Evolutionary conservation across 805 yeast species (phyloP).

Genomic region (Hanseniaspora clermontiae): DNA sequence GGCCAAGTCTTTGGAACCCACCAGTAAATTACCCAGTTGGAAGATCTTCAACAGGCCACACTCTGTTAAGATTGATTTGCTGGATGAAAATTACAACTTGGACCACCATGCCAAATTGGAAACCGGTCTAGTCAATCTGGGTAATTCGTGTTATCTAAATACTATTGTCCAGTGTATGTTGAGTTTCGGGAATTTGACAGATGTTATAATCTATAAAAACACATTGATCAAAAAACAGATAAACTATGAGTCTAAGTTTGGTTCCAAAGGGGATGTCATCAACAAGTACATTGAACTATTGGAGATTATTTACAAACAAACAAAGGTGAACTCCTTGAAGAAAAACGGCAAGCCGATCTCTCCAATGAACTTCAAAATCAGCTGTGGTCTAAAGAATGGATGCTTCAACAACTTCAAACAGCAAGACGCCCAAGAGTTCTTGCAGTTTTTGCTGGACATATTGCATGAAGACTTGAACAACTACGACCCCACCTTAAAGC

Average conservation of each 20-base stretch:
- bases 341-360: slow-evolving; percentile 31
- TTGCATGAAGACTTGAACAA: slow-evolving; percentile 82
- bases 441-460: slow-evolving; percentile 77
- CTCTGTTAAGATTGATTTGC: slow-evolving; percentile 5
- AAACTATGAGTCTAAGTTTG: slow-evolving; percentile 59
- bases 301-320: slow-evolving; percentile 39
- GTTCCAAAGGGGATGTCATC: slow-evolving; percentile 70
- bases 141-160: slow-evolving; percentile 90
- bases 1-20: neutral
- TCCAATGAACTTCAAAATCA: slow-evolving; percentile 53
- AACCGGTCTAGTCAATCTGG: slow-evolving; percentile 60
- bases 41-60: neutral
- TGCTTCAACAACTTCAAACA: slow-evolving; percentile 73
- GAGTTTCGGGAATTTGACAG: slow-evolving; percentile 54
- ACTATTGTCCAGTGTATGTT: slow-evolving; percentile 75
- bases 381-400: slow-evolving; percentile 56
- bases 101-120: slow-evolving; percentile 17
- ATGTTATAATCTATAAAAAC: slow-evolving; percentile 44
- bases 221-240: slow-evolving; percentile 48
- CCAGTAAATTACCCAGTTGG: neutral
- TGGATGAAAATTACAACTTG: slow-evolving; percentile 14
- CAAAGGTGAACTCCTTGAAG: slow-evolving; percentile 3
- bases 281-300: slow-evolving; percentile 52
- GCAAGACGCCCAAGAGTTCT: slow-evolving; percentile 88
- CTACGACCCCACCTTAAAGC: slow-evolving; percentile 3